These are phyloP conservation scores for Aquilaria malaccensis DNA, from an alignment of 345 rosid genomes.

Conservation along the genomic window DNA sequence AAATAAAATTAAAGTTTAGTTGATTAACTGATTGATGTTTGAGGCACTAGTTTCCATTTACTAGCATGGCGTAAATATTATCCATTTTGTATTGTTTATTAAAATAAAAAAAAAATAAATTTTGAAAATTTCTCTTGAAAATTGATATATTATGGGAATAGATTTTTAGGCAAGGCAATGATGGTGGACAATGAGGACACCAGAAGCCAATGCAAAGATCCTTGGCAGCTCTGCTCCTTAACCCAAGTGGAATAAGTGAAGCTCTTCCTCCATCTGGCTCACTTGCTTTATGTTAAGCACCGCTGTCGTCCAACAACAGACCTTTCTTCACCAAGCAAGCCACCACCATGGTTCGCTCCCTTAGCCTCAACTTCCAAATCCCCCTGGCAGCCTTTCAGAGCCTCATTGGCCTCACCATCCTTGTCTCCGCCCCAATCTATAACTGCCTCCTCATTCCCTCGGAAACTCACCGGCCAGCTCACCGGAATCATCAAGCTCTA, in stretches of 20 bases:
- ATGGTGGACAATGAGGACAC: conserved; percentile 48
- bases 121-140: no score
- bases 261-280: conserved; percentile 43
- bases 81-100: no score
- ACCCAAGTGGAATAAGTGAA: conserved; percentile 92
- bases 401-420: conserved; percentile 53
- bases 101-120: no score
- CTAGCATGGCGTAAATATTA: no score
- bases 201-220: conserved; percentile 33
- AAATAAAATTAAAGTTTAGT: no score
- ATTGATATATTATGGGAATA: conserved; percentile 9
- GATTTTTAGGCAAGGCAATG: conserved; percentile 79
- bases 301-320: conserved; percentile 56
- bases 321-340: conserved; percentile 77
- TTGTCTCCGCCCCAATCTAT: conserved; percentile 13
- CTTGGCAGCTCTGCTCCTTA: conserved; percentile 73
- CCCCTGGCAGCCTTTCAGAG: conserved; percentile 78
- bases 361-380: conserved; percentile 47
- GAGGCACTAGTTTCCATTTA: no score
- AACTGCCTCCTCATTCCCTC: conserved; percentile 59
- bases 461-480: conserved; percentile 50
- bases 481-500: conserved; percentile 76
- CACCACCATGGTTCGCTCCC: conserved; percentile 18
- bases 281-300: conserved; percentile 69
- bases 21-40: no score